A percentile compares a stretch with the other conserved stretches of the same genome.
Evolutionary conservation across 2,329 filamentous ascomycete genomes (phyloP).

Genomic region (Chaetomium olivaceum): DNA sequence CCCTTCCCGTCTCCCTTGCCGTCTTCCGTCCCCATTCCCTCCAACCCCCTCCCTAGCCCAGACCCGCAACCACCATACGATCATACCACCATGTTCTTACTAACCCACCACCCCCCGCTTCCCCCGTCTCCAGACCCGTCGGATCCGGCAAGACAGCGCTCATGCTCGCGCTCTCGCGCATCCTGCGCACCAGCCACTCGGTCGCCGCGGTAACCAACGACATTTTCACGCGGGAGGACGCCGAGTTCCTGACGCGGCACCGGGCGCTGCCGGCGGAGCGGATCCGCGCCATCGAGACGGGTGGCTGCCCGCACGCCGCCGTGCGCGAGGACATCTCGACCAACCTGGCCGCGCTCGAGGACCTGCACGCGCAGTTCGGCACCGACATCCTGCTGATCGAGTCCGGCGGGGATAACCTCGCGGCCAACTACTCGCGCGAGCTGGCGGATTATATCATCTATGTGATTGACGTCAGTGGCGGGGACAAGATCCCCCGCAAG

Average conservation of each 20-base stretch:
- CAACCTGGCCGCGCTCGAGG: constrained; percentile 89
- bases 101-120: not conserved
- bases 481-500: constrained; percentile 95
- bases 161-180: constrained; percentile 89
- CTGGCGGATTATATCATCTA: constrained; percentile 98
- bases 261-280: constrained; percentile 77
- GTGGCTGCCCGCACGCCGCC: constrained; percentile 93
- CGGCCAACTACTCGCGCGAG: constrained; percentile 93
- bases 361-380: constrained; percentile 76
- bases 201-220: constrained; percentile 98
- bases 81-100: too few relatives aligned
- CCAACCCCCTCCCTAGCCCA: not conserved
- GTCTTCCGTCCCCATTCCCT: not conserved
- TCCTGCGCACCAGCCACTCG: constrained; percentile 76
- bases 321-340: constrained; percentile 95
- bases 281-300: constrained; percentile 95
- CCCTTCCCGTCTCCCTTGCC: not conserved
- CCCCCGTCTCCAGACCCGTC: constrained; percentile 65
- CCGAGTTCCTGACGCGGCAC: constrained; percentile 91
- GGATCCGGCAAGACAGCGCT: constrained; percentile 96
- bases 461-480: constrained; percentile 94
- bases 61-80: not conserved
- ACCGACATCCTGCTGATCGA: constrained; percentile 91
- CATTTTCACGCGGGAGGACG: constrained; percentile 98
- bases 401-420: constrained; percentile 92